These are phyloP conservation scores for Tolypocladium capitatum DNA, from an alignment of 2,329 filamentous ascomycete genomes.

Conservation along the genomic window DNA sequence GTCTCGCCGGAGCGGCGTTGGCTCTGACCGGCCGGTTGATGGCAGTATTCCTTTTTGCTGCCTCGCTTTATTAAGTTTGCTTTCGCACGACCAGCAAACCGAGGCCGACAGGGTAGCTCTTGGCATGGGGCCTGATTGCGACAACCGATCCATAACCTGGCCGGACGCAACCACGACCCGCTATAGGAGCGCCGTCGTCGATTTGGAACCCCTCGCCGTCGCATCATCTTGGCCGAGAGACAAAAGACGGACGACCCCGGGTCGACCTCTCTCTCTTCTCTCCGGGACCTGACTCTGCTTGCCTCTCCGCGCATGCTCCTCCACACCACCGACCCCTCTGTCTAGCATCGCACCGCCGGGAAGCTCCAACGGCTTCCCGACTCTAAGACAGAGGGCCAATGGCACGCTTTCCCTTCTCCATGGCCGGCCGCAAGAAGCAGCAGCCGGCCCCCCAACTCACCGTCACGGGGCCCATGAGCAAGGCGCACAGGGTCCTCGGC, in stretches of 20 bases:
- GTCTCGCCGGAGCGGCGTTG: not conserved
- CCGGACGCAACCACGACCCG: not conserved
- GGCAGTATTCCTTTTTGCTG: not conserved
- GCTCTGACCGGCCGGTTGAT: not conserved
- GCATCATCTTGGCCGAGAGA: not conserved
- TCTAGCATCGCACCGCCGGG: slow-evolving; percentile 2
- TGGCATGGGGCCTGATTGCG: not conserved
- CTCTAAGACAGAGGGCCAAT: slow-evolving; percentile 12
- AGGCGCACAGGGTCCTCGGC: slow-evolving; percentile 38
- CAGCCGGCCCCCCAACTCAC: slow-evolving; percentile 12
- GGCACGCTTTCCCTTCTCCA: slow-evolving; percentile 35
- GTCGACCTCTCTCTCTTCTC: not conserved
- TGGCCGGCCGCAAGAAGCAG: slow-evolving; percentile 33
- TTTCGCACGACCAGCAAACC: not conserved
- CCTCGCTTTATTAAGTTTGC: not conserved
- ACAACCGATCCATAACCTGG: not conserved
- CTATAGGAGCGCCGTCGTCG: not conserved
- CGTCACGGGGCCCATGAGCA: slow-evolving; percentile 28
- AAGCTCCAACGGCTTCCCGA: slow-evolving; percentile 1
- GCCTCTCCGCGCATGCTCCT: not conserved
- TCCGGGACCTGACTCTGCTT: not conserved
- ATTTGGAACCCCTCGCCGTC: not conserved
- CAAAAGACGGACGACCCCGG: slow-evolving; percentile 1
- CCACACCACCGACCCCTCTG: not conserved
- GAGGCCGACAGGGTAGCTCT: not conserved